A percentile compares a stretch with the other conserved stretches of the same genome.
Conservation (phyloP, 305 asterid species). For the Fraxinus nigra region DNA sequence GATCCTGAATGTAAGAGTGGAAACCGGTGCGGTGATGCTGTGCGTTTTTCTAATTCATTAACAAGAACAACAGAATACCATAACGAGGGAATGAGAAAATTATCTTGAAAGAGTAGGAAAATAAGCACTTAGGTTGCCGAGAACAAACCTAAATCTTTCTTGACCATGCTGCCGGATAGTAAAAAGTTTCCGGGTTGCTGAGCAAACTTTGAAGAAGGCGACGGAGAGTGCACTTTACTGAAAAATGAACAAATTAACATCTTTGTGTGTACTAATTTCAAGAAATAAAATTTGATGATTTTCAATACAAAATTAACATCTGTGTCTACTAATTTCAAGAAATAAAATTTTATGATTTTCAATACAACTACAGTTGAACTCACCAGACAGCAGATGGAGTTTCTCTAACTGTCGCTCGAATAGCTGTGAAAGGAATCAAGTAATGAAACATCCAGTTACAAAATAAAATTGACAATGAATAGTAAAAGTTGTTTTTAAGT, state of each 20-base stretch:
- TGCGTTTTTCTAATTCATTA: constrained; percentile 51
- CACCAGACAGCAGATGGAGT: constrained; percentile 55
- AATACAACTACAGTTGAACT: constrained; percentile 9
- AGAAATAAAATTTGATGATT: neutral
- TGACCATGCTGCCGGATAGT: constrained; percentile 44
- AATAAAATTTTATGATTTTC: neutral
- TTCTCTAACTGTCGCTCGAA: constrained; percentile 62
- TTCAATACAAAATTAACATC: neutral
- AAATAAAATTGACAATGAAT: neutral
- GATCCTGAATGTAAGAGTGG: constrained; percentile 76
- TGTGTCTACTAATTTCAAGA: no score
- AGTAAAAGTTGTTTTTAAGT: neutral
- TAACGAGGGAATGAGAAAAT: neutral
- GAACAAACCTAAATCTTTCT: constrained; percentile 55
- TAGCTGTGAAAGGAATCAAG: constrained; percentile 45
- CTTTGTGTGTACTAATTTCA: neutral
- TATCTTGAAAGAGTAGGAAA: neutral
- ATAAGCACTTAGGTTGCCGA: constrained; percentile 6
- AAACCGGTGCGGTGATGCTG: constrained; percentile 69
- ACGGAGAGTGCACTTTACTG: constrained; percentile 56
- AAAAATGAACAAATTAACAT: constrained; percentile 16
- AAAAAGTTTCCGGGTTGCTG: constrained; percentile 52
- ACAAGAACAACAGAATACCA: constrained; percentile 11
- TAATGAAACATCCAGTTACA: neutral
- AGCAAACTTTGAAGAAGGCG: constrained; percentile 53